phyloP scores from a whole-genome alignment of 176 grass and related monocot species.

The Pontederia paniculata region DNA sequence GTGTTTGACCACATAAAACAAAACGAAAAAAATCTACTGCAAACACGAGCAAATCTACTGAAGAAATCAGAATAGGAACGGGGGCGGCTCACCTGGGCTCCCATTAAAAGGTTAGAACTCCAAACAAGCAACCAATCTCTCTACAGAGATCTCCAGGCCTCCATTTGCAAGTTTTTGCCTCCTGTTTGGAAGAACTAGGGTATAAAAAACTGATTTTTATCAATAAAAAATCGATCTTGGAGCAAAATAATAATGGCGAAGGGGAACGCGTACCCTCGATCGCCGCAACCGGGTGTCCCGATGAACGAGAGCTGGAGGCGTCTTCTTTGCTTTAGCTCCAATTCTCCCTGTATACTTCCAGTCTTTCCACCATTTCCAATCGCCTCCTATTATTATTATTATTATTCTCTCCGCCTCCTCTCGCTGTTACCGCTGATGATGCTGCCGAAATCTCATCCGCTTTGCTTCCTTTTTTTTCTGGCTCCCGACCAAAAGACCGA shows the following conservation, averaged over 20 bases:
- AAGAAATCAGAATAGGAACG: background rate
- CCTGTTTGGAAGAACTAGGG: too few species aligned
- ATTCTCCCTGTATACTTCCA: background rate
- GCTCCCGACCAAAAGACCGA: slow-evolving; percentile 6
- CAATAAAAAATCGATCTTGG: background rate
- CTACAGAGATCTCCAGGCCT: background rate
- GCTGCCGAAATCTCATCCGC: background rate
- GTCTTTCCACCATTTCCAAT: background rate
- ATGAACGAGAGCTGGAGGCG: background rate
- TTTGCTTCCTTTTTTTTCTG: background rate
- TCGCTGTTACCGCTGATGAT: background rate
- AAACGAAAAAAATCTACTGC: background rate
- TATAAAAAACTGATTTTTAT: background rate
- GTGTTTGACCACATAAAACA: background rate
- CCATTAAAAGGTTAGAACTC: background rate
- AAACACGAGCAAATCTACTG: background rate
- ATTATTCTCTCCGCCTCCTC: background rate
- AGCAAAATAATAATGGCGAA: background rate
- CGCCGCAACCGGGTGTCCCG: background rate
- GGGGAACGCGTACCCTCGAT: background rate
- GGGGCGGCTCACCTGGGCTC: background rate
- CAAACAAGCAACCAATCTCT: background rate
- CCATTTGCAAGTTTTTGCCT: too few species aligned
- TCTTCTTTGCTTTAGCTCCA: background rate
- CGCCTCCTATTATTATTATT: background rate